phyloP scores from a whole-genome alignment of 1,139 yeast species.

The Hyphopichia fennica region DNA sequence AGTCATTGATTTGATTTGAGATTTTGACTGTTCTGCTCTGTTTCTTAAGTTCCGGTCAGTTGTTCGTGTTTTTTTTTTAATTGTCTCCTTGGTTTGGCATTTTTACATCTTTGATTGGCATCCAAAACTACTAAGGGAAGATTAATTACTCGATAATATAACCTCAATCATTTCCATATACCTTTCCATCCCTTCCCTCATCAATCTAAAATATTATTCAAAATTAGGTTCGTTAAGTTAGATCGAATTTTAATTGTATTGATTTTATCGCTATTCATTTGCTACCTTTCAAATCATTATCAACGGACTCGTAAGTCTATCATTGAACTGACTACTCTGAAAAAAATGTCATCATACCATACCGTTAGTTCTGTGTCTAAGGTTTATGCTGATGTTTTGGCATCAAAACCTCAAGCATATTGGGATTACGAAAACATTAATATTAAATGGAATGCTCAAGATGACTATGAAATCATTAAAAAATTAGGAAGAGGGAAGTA shows the following conservation, averaged over 20 bases:
- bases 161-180: no score
- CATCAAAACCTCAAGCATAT: constrained; percentile 43
- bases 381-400: constrained; percentile 46
- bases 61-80: no score
- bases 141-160: no score
- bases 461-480: constrained; percentile 46
- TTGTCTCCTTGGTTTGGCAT: no score
- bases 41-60: no score
- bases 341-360: constrained; percentile 10
- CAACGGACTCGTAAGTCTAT: neutral
- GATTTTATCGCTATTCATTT: neutral
- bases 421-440: constrained; percentile 51
- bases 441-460: constrained; percentile 49
- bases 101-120: no score
- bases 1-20: no score
- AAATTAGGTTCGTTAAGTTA: neutral
- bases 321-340: no score
- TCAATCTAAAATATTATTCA: neutral
- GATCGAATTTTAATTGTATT: neutral
- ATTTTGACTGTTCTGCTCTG: no score
- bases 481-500: constrained; percentile 51
- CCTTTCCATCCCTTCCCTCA: no score
- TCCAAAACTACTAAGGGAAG: no score
- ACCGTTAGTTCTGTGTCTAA: constrained; percentile 34
- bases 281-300: neutral